Conservation (phyloP, 2,329 filamentous ascomycete genomes). For the Endoconidiophora polonica region DNA sequence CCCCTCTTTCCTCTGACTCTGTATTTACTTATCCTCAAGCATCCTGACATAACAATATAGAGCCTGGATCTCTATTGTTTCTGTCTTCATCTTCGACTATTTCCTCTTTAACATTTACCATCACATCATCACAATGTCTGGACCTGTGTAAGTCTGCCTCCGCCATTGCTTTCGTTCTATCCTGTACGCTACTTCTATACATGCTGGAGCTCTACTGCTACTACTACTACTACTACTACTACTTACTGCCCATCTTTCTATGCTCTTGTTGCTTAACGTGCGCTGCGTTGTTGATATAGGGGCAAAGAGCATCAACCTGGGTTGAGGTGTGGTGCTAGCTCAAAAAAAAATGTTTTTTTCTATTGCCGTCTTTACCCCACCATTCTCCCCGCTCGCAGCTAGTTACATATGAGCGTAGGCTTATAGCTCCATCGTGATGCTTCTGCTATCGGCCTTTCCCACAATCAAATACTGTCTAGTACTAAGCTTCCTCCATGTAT, state of each 20-base stretch:
- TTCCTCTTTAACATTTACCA: conserved; percentile 2
- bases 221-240: background rate
- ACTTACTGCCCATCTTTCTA: background rate
- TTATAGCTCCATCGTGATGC: background rate
- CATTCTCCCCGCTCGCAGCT: conserved; percentile 25
- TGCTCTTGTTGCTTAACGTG: too few species aligned
- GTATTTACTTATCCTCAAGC: background rate
- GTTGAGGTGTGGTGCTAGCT: too few species aligned
- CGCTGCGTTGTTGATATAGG: too few species aligned
- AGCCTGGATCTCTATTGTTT: conserved; percentile 8
- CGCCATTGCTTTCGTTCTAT: background rate
- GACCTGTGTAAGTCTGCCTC: conserved; percentile 44
- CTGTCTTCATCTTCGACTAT: conserved; percentile 2
- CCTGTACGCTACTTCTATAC: background rate
- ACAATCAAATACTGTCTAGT: too few species aligned
- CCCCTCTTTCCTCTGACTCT: conserved; percentile 1
- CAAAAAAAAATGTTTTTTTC: background rate
- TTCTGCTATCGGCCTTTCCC: too few species aligned
- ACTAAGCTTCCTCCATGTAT: too few species aligned
- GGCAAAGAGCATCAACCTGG: too few species aligned
- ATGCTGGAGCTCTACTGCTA: too few species aligned
- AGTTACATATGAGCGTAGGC: background rate
- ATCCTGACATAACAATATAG: conserved; percentile 10
- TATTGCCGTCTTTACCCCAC: conserved; percentile 9
- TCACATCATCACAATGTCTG: conserved; percentile 38